Percentiles rank a stretch among this genome's conserved stretches.
Evolutionary conservation across 2,329 filamentous ascomycete genomes (phyloP).

Genomic region (Berkeleyomyces basicola): DNA sequence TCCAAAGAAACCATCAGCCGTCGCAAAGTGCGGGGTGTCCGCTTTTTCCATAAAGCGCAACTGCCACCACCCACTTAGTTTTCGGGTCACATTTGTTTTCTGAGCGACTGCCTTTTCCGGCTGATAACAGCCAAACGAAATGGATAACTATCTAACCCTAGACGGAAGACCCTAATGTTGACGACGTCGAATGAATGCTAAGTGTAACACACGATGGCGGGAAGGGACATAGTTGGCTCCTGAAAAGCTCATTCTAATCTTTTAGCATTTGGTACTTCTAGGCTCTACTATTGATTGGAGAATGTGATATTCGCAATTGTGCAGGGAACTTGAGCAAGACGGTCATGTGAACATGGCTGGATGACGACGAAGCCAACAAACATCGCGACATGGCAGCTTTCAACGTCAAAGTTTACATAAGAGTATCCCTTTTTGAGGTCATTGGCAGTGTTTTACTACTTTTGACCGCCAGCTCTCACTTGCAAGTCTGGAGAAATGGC

Average conservation of each 20-base stretch:
- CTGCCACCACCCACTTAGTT: too few species aligned
- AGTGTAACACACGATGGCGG: neutral
- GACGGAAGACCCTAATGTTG: neutral
- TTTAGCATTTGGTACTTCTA: neutral
- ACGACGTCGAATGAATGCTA: neutral
- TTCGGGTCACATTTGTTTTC: too few species aligned
- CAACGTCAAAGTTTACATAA: neutral
- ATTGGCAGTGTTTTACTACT: neutral
- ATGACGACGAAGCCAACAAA: slow-evolving; percentile 1
- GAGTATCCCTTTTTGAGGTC: neutral
- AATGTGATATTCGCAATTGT: neutral
- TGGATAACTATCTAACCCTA: neutral
- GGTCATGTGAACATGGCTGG: neutral
- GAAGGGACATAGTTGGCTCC: neutral
- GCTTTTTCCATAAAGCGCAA: slow-evolving; percentile 5
- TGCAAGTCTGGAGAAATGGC: neutral
- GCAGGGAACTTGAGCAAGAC: neutral
- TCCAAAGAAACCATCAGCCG: too few species aligned
- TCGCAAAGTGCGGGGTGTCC: neutral
- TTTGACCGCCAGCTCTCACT: neutral
- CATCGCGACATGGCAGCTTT: neutral
- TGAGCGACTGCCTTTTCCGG: too few species aligned
- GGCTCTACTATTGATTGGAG: neutral
- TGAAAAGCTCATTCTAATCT: neutral
- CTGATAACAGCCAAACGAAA: too few species aligned